Evolutionary conservation across 768 basidiomycete genomes (phyloP), one percentile per base, ranked within the genome.

Genomic region (Pilatotrama ljubarskyi): DNA sequence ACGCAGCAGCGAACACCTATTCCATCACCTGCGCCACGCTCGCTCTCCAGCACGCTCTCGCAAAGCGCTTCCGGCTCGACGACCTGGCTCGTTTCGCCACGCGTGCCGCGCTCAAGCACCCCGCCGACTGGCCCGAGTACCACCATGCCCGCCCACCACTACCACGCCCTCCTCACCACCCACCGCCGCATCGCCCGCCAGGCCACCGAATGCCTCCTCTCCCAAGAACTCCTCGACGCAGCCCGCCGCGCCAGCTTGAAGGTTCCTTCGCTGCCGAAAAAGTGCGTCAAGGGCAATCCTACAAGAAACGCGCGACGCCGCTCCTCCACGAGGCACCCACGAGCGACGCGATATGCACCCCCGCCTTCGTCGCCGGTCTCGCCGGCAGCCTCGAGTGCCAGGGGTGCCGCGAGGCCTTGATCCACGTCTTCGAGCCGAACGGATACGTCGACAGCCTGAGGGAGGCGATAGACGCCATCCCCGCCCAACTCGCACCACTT

Each of bases 61-160:
- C 62, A 7, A 22, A 49, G 20, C 44, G 56, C 18, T 62, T 41
- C 41, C 24, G 38, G 5, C 41, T 62, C 14, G 50, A 58, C 24
- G 49, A 41, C 24, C 38, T 57, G 20, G 50, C 49, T 17, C 20
- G 38, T 7, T 3, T 22, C 29, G 58, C 58, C 13, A 29, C 29
- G n/a, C 43, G n/a, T 17, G 18, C n/a, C 26, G 40, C 50, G 42
- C 41, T 59, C 17, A 9, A 32, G n/a, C 22, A 24, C 11, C 43
- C 58, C 29, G 26, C 62, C 22, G 55, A 52, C 14, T 62, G 48
- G 47, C 59, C 67, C 3, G 50, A 62, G 18, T 54, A 52, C 40
- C 15, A 51, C 54, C n/a, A 64, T 69, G 49, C 47, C 62, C 26
- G 64, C 57, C 13, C 64, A 47, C 40, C 52, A 58, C 18, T 65